Conservation (phyloP, 1,139 yeast genomes). For the Taphrina flavorubra region DNA sequence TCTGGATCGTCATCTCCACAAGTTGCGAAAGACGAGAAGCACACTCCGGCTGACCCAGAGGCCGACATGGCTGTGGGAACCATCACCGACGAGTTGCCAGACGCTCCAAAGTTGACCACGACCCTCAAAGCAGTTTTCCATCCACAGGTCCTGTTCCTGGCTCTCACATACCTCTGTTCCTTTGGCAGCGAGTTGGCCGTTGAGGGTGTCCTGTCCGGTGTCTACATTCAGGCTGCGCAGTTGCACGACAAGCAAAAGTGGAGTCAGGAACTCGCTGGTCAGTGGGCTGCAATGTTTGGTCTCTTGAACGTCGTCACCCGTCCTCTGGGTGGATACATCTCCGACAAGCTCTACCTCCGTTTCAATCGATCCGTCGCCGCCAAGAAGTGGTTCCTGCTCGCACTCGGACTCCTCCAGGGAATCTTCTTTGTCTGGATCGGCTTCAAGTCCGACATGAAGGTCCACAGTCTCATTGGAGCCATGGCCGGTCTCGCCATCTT, state of each 20-base stretch:
- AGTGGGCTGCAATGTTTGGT: slow-evolving; percentile 54
- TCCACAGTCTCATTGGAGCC: slow-evolving; percentile 50
- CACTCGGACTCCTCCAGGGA: slow-evolving; percentile 51
- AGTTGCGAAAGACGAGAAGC: slow-evolving; percentile 45
- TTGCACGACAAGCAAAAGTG: slow-evolving; percentile 46
- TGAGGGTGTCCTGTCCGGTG: slow-evolving; percentile 50
- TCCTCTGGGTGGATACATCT: slow-evolving; percentile 51
- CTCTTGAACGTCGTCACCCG: slow-evolving; percentile 52
- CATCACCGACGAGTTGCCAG: slow-evolving; percentile 46
- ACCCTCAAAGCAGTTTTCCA: slow-evolving; percentile 47
- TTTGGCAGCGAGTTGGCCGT: slow-evolving; percentile 53
- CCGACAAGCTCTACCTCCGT: slow-evolving; percentile 49
- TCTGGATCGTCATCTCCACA: slow-evolving; percentile 31
- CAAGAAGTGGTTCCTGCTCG: slow-evolving; percentile 51
- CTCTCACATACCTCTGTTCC: slow-evolving; percentile 50
- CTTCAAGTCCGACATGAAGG: slow-evolving; percentile 46
- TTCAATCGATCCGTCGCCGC: slow-evolving; percentile 48
- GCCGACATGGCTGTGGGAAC: slow-evolving; percentile 20
- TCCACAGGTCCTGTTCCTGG: slow-evolving; percentile 50
- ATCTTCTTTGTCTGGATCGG: slow-evolving; percentile 53
- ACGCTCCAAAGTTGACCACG: slow-evolving; percentile 48
- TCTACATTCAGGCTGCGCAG: slow-evolving; percentile 48
- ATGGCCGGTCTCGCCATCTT: slow-evolving; percentile 50
- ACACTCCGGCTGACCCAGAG: slow-evolving; percentile 29
- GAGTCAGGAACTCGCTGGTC: slow-evolving; percentile 50